Base-by-base conservation (phyloP, 352 stramenopile genomes). In the Phytophthora boehmeriae region DNA sequence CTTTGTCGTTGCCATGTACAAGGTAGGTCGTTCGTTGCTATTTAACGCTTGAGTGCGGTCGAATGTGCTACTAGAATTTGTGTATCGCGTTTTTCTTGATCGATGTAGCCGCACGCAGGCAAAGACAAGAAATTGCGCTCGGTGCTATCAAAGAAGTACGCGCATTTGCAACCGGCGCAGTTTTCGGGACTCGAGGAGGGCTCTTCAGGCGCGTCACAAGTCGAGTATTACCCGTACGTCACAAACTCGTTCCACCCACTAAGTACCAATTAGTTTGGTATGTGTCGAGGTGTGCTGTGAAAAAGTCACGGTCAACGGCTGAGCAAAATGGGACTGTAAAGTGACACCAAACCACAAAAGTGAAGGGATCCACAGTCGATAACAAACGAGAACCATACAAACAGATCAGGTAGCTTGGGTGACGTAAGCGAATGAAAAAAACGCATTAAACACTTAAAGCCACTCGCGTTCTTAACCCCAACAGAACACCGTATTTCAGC, bases 1-100 rank as follows among this genome's bases (percentile, higher is more conserved):
- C 76, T 99, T 99, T 64, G 76, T 93, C 17, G 82, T 93, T 52
- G 66, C 82, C 59, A 89, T 95, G 72, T 93, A 91, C 72, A 76
- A 80, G 62, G 83, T 93, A 68, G 54, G 77, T 83, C 36, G 32
- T 35, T 54, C 34, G 16, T 23, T 30, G 3, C 6, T 3, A 30
- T 30, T 8, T 6, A 30, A 30, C 6, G 25, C 25, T 3, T 30
- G 25, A 30, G 6, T 30, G 25, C 25, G 25, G 25, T 6, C 6
- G 25, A 6, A 35, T 34, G 5, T 50, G 11, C 8, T 17, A 28
- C 14, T 34, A 28, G n/a, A 5, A 20, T 8, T 19, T 52, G 19
- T 16, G 14, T n/a, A 47, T 48, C 34, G 1, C 59, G 20, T 23
- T 62, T n/a, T 17, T 43, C 42, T 20, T n/a, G 60, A n/a, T 63